These are phyloP conservation scores for Trichaptum fuscoviolaceum DNA, from an alignment of 768 basidiomycete species.

Conservation along the genomic window DNA sequence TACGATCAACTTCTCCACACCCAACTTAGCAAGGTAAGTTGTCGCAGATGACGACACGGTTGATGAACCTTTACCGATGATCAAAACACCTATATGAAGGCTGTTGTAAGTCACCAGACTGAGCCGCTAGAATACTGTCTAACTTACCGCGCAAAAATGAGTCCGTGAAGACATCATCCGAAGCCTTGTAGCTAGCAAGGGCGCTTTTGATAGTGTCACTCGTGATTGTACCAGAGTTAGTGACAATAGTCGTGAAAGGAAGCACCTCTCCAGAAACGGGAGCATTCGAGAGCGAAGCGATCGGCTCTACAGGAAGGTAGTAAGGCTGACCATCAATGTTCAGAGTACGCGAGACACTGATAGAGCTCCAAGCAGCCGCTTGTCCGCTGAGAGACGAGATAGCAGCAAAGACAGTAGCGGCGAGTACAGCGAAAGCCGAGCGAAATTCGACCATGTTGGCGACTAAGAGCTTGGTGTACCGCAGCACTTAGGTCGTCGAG, in stretches of 20 bases:
- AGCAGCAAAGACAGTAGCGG: not conserved
- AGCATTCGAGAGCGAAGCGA: not conserved
- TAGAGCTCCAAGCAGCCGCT: not conserved
- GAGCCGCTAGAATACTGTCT: not conserved
- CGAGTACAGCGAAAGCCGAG: not conserved
- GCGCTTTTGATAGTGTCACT: not conserved
- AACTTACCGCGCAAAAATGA: not conserved
- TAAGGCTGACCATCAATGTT: not conserved
- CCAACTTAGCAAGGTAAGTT: not conserved
- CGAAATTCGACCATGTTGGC: not conserved
- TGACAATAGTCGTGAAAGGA: not conserved
- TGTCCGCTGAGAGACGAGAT: not conserved
- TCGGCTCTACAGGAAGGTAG: not conserved
- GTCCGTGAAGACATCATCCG: not conserved
- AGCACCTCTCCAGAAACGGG: not conserved
- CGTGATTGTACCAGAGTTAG: not conserved
- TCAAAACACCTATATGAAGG: not conserved
- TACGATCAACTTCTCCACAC: not conserved
- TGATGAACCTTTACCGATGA: not conserved
- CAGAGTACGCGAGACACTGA: not conserved
- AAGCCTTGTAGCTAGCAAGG: not conserved
- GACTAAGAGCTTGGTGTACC: not conserved
- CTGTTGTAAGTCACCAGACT: not conserved
- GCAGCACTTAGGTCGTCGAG: not conserved
- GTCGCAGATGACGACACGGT: not conserved